Evolutionary conservation across 148 eudicot genomes (phyloP).

Genomic region (Spergularia marina): DNA sequence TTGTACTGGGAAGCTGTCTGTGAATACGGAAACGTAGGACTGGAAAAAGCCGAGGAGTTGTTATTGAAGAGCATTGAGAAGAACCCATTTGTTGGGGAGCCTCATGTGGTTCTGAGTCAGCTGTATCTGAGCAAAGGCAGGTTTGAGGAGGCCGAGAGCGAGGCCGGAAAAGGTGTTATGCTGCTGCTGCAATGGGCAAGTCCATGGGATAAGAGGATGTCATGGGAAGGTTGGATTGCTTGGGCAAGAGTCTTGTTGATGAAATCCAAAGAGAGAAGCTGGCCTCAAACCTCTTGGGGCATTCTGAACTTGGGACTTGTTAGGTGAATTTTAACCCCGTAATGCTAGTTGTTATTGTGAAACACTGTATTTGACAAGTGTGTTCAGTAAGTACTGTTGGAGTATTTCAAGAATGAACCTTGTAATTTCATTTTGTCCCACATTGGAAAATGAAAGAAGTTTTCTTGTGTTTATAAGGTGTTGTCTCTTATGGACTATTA

Average conservation of each 20-base stretch:
- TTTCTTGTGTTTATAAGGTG: no score
- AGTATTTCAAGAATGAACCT: no score
- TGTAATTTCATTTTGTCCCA: no score
- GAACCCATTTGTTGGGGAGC: constrained; percentile 89
- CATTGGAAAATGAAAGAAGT: no score
- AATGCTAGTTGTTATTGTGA: no score
- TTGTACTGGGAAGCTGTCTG: constrained; percentile 89
- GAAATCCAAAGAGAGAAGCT: constrained; percentile 74
- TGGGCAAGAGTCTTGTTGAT: constrained; percentile 81
- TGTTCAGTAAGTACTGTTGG: no score
- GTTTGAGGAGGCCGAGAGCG: constrained; percentile 69
- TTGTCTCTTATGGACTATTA: no score
- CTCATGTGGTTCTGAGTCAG: constrained; percentile 73
- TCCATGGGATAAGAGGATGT: constrained; percentile 95
- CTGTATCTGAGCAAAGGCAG: constrained; percentile 51
- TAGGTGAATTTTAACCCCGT: constrained; percentile 14
- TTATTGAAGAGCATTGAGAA: constrained; percentile 50
- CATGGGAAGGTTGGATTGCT: constrained; percentile 99
- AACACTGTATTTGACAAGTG: no score
- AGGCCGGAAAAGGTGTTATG: constrained; percentile 54
- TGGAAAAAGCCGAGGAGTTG: constrained; percentile 53
- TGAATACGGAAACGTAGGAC: constrained; percentile 25
- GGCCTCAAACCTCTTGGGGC: constrained; percentile 86
- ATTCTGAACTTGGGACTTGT: constrained; percentile 89
- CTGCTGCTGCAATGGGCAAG: constrained; percentile 83